These are phyloP conservation scores for Prunus padus DNA, from an alignment of 306 rosid species.

Conservation along the genomic window DNA sequence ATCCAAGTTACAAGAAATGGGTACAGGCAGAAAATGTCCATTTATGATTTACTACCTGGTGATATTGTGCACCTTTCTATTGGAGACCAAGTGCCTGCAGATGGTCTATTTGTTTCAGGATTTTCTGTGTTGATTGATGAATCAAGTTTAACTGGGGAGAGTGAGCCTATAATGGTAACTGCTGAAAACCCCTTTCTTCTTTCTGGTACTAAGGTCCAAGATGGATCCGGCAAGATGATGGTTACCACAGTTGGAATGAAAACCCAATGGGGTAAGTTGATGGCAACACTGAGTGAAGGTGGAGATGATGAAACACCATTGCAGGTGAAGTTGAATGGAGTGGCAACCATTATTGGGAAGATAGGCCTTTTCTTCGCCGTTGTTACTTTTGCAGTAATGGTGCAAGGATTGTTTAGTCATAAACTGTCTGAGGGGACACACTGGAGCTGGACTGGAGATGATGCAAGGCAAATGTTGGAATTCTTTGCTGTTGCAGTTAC, in stretches of 20 bases:
- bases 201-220: conserved; percentile 93
- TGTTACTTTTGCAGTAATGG: conserved; percentile 79
- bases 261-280: conserved; percentile 98
- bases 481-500: conserved; percentile 91
- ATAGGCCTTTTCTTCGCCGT: conserved; percentile 84
- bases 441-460: conserved; percentile 81
- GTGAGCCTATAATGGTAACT: conserved; percentile 79
- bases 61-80: conserved; percentile 86
- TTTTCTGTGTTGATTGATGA: conserved; percentile 83
- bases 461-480: conserved; percentile 70
- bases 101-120: conserved; percentile 83
- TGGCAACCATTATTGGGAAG: conserved; percentile 93
- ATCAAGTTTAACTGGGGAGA: conserved; percentile 96
- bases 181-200: conserved; percentile 79
- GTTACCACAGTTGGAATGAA: conserved; percentile 93
- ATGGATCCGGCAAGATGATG: conserved; percentile 93
- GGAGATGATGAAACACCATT: conserved; percentile 98
- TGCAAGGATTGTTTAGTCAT: conserved; percentile 64
- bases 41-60: conserved; percentile 91
- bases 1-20: conserved; percentile 89
- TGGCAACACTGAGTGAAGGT: conserved; percentile 95
- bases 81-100: conserved; percentile 96
- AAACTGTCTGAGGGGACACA: conserved; percentile 61
- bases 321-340: conserved; percentile 95
- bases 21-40: conserved; percentile 88